Percentiles rank a stretch among this genome's conserved stretches.
These are phyloP conservation scores for Rubroboletus pulcherrimus DNA, from an alignment of 768 basidiomycete genomes.

Conservation along the genomic window DNA sequence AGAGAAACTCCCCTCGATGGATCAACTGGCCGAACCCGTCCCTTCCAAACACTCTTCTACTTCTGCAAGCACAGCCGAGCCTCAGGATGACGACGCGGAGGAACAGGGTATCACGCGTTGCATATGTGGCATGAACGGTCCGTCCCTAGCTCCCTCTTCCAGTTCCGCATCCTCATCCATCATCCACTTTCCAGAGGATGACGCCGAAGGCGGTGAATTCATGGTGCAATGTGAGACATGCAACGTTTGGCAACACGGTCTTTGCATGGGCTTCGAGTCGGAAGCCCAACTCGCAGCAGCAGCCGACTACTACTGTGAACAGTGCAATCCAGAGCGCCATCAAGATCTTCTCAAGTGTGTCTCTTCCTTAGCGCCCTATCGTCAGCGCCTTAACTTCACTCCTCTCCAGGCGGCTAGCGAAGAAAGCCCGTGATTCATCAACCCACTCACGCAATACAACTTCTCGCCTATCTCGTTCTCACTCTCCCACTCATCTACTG, in stretches of 20 bases:
- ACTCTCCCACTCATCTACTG: conserved; percentile 59
- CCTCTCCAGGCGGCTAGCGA: conserved; percentile 54
- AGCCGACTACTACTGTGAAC: conserved; percentile 91
- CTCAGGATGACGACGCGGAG: conserved; percentile 45
- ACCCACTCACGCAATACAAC: conserved; percentile 56
- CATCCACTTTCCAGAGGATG: conserved; percentile 51
- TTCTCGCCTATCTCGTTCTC: conserved; percentile 69
- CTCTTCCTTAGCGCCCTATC: conserved; percentile 14
- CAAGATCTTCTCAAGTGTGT: conserved; percentile 76
- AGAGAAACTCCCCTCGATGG: conserved; percentile 41
- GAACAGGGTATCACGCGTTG: conserved; percentile 71
- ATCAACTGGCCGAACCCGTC: conserved; percentile 28
- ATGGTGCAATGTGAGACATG: conserved; percentile 98
- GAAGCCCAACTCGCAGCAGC: conserved; percentile 70
- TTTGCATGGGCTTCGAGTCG: conserved; percentile 89
- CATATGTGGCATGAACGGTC: conserved; percentile 79
- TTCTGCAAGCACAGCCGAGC: conserved; percentile 33
- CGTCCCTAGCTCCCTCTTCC: conserved; percentile 26
- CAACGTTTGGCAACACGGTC: conserved; percentile 97
- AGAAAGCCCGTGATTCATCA: conserved; percentile 61
- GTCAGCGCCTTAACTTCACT: conserved; percentile 15
- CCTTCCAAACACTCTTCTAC: conserved; percentile 29
- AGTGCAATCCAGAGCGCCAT: conserved; percentile 86
- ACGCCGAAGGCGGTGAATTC: conserved; percentile 84
- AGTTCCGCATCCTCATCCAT: conserved; percentile 23